Conservation (phyloP, 1,139 yeast species). For the Sugiyamaella pinicola region DNA sequence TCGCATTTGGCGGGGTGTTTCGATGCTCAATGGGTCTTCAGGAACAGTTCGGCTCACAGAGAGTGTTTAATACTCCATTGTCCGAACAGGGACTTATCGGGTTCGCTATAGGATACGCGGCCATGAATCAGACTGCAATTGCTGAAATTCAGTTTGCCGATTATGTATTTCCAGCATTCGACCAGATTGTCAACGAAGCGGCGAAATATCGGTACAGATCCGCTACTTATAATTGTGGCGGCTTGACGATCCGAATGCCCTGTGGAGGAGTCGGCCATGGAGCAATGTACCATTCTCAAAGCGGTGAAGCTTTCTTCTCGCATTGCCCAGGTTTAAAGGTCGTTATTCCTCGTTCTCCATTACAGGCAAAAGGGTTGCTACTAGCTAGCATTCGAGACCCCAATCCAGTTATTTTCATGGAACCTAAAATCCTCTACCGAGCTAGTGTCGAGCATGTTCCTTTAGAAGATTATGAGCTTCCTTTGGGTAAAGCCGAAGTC, state of each 20-base stretch:
- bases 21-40: slow-evolving; percentile 45
- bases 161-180: slow-evolving; percentile 45
- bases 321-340: slow-evolving; percentile 44
- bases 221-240: slow-evolving; percentile 39
- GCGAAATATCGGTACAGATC: slow-evolving; percentile 43
- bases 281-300: slow-evolving; percentile 44
- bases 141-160: slow-evolving; percentile 46
- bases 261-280: slow-evolving; percentile 45
- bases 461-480: slow-evolving; percentile 40
- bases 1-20: slow-evolving; percentile 46
- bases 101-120: slow-evolving; percentile 44
- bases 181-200: slow-evolving; percentile 45
- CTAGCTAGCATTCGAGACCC: slow-evolving; percentile 39
- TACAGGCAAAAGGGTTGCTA: slow-evolving; percentile 44
- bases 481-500: slow-evolving; percentile 42
- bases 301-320: slow-evolving; percentile 43
- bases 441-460: slow-evolving; percentile 44
- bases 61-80: slow-evolving; percentile 45
- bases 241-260: slow-evolving; percentile 44
- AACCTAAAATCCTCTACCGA: slow-evolving; percentile 43
- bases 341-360: slow-evolving; percentile 44
- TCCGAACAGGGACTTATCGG: slow-evolving; percentile 45
- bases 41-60: slow-evolving; percentile 42
- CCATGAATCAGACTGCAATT: slow-evolving; percentile 43
- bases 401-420: slow-evolving; percentile 45